Evolutionary conservation across 1,284 basidiomycete species (phyloP).

Genomic region (Melampsora medusae): DNA sequence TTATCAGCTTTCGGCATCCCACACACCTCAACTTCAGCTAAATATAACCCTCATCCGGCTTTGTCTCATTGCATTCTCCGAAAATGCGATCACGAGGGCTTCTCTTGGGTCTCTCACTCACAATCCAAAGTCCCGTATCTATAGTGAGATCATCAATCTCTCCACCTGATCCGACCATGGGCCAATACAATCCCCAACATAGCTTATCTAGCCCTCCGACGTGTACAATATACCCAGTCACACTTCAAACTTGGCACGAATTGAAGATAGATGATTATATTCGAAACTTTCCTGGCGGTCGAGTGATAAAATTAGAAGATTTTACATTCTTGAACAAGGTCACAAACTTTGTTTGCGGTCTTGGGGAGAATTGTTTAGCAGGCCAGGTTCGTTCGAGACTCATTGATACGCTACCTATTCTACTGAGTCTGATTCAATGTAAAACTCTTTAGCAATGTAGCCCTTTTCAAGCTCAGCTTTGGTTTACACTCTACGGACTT

Average conservation of each 20-base stretch:
- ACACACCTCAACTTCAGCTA: too few relatives aligned
- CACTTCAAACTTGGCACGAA: constrained; percentile 26
- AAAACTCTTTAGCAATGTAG: constrained; percentile 24
- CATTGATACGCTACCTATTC: not conserved
- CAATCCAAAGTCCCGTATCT: too few relatives aligned
- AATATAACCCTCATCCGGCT: too few relatives aligned
- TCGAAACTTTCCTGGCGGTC: constrained; percentile 10
- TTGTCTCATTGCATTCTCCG: too few relatives aligned
- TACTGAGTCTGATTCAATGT: not conserved
- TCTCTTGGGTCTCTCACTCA: too few relatives aligned
- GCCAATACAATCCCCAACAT: too few relatives aligned
- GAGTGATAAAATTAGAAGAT: constrained; percentile 14
- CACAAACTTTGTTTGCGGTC: constrained; percentile 26
- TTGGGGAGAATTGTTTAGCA: constrained; percentile 36
- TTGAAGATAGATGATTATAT: constrained; percentile 24
- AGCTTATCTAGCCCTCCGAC: not conserved
- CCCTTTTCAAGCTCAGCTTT: constrained; percentile 25
- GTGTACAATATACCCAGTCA: constrained; percentile 17
- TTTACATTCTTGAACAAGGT: constrained; percentile 16
- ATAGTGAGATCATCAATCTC: too few relatives aligned
- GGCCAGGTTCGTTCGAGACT: constrained; percentile 17
- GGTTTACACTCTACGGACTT: constrained; percentile 27
- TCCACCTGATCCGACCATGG: too few relatives aligned
- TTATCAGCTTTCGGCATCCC: too few relatives aligned
- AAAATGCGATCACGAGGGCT: too few relatives aligned